A percentile compares a stretch with the other conserved stretches of the same genome.
Conservation (phyloP, 2,329 filamentous ascomycete species). For the Seiridium cupressi region DNA sequence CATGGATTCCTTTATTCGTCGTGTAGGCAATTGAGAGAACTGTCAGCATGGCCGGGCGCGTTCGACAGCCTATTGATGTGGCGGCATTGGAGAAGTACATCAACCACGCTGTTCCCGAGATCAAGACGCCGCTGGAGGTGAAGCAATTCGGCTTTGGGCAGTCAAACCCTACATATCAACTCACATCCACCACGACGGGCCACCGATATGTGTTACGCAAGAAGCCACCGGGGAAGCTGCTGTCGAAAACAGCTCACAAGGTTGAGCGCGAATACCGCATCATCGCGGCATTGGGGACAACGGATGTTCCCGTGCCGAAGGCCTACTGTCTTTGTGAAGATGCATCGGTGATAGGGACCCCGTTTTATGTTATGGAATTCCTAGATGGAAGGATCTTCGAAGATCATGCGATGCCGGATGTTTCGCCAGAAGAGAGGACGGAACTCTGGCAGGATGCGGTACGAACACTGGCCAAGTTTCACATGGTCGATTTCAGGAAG, state of each 20-base stretch:
- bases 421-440: conserved; percentile 64
- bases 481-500: conserved; percentile 63
- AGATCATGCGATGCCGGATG: conserved; percentile 75
- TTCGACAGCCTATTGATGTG: conserved; percentile 85
- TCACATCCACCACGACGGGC: conserved; percentile 31
- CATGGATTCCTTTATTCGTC: no score
- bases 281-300: conserved; percentile 73
- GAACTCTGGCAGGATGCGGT: conserved; percentile 75
- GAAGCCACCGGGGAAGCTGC: conserved; percentile 85
- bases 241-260: conserved; percentile 89
- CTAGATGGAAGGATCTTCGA: conserved; percentile 90
- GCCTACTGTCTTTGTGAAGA: conserved; percentile 87
- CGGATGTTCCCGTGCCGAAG: conserved; percentile 80
- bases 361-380: conserved; percentile 96
- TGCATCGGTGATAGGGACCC: conserved; percentile 71
- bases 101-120: conserved; percentile 68
- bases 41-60: conserved; percentile 67
- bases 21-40: not conserved
- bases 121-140: conserved; percentile 77
- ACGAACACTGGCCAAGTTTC: conserved; percentile 77
- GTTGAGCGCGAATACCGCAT: conserved; percentile 91
- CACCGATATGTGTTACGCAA: conserved; percentile 83
- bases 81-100: conserved; percentile 75
- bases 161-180: conserved; percentile 10
- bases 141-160: conserved; percentile 60